A percentile compares a stretch with the other conserved stretches of the same genome.
phyloP scores from a whole-genome alignment of 768 basidiomycete species.

The Baorangia bicolor region DNA sequence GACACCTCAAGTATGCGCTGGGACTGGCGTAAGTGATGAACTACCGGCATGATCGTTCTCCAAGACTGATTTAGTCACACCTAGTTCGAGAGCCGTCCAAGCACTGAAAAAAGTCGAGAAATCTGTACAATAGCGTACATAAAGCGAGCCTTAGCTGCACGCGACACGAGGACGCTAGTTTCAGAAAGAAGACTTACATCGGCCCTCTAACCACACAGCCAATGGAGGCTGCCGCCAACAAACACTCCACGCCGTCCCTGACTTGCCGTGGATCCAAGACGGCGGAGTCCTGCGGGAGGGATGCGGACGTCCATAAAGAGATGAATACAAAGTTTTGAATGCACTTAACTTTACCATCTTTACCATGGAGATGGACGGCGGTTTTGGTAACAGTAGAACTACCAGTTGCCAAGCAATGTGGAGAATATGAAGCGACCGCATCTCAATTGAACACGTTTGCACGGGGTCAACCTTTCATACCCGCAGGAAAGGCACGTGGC shows the following conservation, averaged over 20 bases:
- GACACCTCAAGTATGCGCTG: not conserved
- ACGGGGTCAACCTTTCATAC: not conserved
- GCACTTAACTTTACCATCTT: not conserved
- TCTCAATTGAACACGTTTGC: not conserved
- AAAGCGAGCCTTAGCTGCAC: not conserved
- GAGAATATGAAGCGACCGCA: not conserved
- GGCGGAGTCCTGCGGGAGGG: not conserved
- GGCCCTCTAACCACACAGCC: not conserved
- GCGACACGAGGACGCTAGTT: not conserved
- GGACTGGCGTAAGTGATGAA: not conserved
- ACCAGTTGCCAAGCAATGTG: not conserved
- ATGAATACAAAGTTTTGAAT: not conserved
- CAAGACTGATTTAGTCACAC: not conserved
- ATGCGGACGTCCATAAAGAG: slow-evolving; percentile 3
- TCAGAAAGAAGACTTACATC: not conserved
- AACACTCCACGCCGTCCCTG: not conserved
- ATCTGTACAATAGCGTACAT: not conserved
- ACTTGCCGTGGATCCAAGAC: not conserved
- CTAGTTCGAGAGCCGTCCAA: not conserved
- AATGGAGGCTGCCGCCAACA: not conserved
- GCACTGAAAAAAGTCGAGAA: not conserved
- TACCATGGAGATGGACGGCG: not conserved
- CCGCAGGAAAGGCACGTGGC: slow-evolving; percentile 9
- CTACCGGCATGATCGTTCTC: not conserved
- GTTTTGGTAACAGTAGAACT: not conserved